phyloP scores from a whole-genome alignment of 257 asterid genomes.

The Fraxinus pennsylvanica region DNA sequence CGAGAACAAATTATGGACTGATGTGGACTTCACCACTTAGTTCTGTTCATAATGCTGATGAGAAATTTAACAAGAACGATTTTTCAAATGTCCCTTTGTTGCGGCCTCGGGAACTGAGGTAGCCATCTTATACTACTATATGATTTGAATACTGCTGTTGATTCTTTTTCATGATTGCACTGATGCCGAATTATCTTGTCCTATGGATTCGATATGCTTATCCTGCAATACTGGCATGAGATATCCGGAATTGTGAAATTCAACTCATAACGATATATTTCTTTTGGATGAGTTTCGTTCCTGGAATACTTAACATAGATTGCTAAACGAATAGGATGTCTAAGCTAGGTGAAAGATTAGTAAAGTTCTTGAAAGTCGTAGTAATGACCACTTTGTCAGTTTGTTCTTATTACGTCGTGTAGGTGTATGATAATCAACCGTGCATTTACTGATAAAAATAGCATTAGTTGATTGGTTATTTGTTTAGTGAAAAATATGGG shows the following conservation, averaged over 20 bases:
- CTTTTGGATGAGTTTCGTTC: no score
- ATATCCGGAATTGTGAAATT: conserved; percentile 49
- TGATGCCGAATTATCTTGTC: conserved; percentile 41
- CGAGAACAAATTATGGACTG: conserved; percentile 73
- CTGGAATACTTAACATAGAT: no score
- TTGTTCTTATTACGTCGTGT: no score
- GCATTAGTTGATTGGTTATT: no score
- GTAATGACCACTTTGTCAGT: no score
- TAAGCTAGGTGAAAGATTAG: no score
- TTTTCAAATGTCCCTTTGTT: conserved; percentile 61
- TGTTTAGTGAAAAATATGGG: no score
- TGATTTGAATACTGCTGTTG: conserved; percentile 15
- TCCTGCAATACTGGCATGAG: conserved; percentile 50
- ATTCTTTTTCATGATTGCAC: conserved; percentile 37
- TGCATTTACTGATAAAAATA: no score
- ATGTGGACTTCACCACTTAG: conserved; percentile 92
- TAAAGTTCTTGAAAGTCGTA: no score
- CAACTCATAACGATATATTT: conserved; percentile 23
- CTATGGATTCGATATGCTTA: conserved; percentile 64
- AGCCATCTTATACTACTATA: conserved; percentile 23
- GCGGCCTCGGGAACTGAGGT: conserved; percentile 95
- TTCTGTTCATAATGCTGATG: conserved; percentile 55
- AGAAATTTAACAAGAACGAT: conserved; percentile 41
- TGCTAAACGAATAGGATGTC: no score
- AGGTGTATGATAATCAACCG: no score